phyloP scores from a whole-genome alignment of 2,329 filamentous ascomycete genomes.

The Penicillium sp. region DNA sequence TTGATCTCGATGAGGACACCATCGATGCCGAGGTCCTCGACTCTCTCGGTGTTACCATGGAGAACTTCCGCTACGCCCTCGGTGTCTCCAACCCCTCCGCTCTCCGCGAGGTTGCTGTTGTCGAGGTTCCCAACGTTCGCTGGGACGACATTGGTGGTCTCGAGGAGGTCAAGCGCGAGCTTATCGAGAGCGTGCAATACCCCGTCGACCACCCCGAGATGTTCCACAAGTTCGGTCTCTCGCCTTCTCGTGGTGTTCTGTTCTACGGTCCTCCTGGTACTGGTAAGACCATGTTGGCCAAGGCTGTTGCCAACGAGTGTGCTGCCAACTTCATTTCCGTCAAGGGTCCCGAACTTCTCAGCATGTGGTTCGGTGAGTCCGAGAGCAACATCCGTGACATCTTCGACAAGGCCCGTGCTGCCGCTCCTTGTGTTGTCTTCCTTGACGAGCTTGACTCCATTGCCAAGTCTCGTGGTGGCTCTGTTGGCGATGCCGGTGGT shows the following conservation, averaged over 20 bases:
- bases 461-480: slow-evolving; percentile 98
- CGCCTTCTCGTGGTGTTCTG: slow-evolving; percentile 94
- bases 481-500: slow-evolving; percentile 92
- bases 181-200: slow-evolving; percentile 98
- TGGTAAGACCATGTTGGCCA: slow-evolving; percentile 99
- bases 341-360: slow-evolving; percentile 96
- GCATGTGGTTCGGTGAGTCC: slow-evolving; percentile 99
- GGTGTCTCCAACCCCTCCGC: slow-evolving; percentile 98
- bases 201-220: slow-evolving; percentile 99
- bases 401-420: slow-evolving; percentile 98
- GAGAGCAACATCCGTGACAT: slow-evolving; percentile 99
- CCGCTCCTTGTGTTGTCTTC: slow-evolving; percentile 98
- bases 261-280: slow-evolving; percentile 99
- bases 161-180: slow-evolving; percentile 97
- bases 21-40: slow-evolving; percentile 98
- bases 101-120: slow-evolving; percentile 96
- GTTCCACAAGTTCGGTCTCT: slow-evolving; percentile 99
- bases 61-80: slow-evolving; percentile 99
- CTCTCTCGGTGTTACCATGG: slow-evolving; percentile 97
- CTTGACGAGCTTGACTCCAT: slow-evolving; percentile 98
- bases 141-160: slow-evolving; percentile 99
- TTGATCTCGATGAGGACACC: slow-evolving; percentile 97
- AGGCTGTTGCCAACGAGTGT: slow-evolving; percentile 98
- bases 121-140: slow-evolving; percentile 98
- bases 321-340: slow-evolving; percentile 99